Base-by-base conservation (phyloP, 352 stramenopile genomes). In the Thraustochytrium aureum region DNA sequence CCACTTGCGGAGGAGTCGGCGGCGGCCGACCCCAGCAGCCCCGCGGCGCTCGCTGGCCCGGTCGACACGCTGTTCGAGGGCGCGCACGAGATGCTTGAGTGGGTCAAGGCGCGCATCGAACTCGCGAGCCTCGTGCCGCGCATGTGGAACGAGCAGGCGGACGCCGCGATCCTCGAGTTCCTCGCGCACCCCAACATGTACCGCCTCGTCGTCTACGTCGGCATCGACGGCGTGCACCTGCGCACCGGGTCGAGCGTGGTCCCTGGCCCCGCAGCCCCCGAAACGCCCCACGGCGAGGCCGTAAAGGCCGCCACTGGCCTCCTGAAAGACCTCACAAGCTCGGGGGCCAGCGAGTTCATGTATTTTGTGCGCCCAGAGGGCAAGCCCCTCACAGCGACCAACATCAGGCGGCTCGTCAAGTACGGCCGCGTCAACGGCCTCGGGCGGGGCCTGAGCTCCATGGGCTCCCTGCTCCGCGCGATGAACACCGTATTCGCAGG, bases 401-500 rank as follows among this genome's bases (percentile, higher is more conserved):
- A 85, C 45, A 85, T 85, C 61, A 65, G 60, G 12, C 60, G 50
- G 7, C 37, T 85, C 2, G 61, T 85, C 79, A 64, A 85, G 54
- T 85, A 85, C 33, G 83, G 83, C 5, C 30, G 52, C 17, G 42
- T 85, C 12, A 66, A 22, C 17, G 66, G 62, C 22, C 42, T 45
- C 1, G 69, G 22, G 26, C 47, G 61, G 30, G 69, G 69, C 5
- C 41, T 79, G 1, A 67, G 47, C 5, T 32, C 75, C 17, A 69
- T 83, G 64, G 50, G 76, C 38, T 86, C 83, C 1, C 72, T 87
- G 41, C 72, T 86, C 30, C 41, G 61, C 30, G 47, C 72, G 0
- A 85, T 87, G 84, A 62, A 83, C 50, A 62, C 62, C 14, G 83
- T 87, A 26, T 87, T 85, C 41, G 69, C 62, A 1, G 42, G 72